phyloP scores from a whole-genome alignment of 1,284 basidiomycete genomes.

The Pterula multifida region DNA sequence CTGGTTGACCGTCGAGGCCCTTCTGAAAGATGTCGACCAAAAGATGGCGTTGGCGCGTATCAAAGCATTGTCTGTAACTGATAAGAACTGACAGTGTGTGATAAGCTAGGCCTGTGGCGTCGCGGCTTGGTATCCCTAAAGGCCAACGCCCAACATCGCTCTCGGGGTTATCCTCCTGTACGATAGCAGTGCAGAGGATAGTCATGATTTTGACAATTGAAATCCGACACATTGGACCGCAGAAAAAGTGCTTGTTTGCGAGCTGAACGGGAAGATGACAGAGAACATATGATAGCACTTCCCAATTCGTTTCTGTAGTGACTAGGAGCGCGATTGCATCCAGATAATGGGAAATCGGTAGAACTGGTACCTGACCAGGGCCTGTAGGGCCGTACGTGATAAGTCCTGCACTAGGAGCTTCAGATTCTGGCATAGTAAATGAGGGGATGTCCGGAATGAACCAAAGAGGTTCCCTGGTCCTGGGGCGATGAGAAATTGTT shows the following conservation, averaged over 20 bases:
- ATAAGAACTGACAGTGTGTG: slow-evolving; percentile 84
- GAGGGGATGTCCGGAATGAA: not conserved
- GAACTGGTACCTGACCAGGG: slow-evolving; percentile 34
- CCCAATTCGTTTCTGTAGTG: slow-evolving; percentile 80
- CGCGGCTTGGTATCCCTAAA: slow-evolving; percentile 55
- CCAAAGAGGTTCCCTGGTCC: slow-evolving; percentile 26
- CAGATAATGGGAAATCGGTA: slow-evolving; percentile 79
- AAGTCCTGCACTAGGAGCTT: slow-evolving; percentile 62
- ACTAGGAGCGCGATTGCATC: slow-evolving; percentile 57
- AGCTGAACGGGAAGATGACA: slow-evolving; percentile 89
- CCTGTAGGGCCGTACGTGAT: slow-evolving; percentile 64
- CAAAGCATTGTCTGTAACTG: slow-evolving; percentile 79
- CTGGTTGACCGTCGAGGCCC: slow-evolving; percentile 70
- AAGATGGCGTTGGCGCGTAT: slow-evolving; percentile 52
- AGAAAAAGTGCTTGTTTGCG: slow-evolving; percentile 93
- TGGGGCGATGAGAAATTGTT: slow-evolving; percentile 19
- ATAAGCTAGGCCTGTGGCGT: slow-evolving; percentile 83
- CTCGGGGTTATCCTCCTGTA: slow-evolving; percentile 42
- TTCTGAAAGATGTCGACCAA: slow-evolving; percentile 78
- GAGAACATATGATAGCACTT: slow-evolving; percentile 85
- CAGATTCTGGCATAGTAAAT: slow-evolving; percentile 23
- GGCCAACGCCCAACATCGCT: slow-evolving; percentile 54
- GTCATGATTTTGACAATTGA: slow-evolving; percentile 58
- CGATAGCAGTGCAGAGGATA: slow-evolving; percentile 60
- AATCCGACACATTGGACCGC: slow-evolving; percentile 69